These are phyloP conservation scores for Serendipita vermifera DNA, from an alignment of 768 basidiomycete species.

Conservation along the genomic window DNA sequence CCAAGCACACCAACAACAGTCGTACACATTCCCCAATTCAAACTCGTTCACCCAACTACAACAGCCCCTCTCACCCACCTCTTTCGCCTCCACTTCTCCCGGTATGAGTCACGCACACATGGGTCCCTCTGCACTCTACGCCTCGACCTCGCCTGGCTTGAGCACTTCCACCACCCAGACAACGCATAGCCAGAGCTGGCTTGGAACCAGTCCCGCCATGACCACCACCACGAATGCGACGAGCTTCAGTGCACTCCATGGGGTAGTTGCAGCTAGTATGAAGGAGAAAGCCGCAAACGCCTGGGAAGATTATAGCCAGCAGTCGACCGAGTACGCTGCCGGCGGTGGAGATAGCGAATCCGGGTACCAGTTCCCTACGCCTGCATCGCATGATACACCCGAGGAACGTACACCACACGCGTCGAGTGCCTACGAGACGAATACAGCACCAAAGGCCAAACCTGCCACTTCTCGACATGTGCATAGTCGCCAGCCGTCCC, in stretches of 20 bases:
- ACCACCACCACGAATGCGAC: neutral
- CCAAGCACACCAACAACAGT: neutral
- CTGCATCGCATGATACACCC: too few relatives aligned
- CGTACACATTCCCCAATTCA: neutral
- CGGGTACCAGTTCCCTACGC: neutral
- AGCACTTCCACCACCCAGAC: neutral
- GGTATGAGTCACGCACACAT: too few relatives aligned
- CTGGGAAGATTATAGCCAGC: too few relatives aligned
- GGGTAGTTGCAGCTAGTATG: too few relatives aligned
- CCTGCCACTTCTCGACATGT: too few relatives aligned
- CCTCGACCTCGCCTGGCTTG: conserved; percentile 3
- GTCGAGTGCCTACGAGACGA: too few relatives aligned
- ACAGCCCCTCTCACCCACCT: neutral
- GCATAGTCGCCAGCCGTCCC: too few relatives aligned
- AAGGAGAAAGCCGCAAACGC: too few relatives aligned
- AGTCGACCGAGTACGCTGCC: too few relatives aligned
- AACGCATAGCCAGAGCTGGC: neutral
- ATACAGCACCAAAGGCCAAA: too few relatives aligned
- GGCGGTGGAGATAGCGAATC: too few relatives aligned
- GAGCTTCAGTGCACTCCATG: neutral
- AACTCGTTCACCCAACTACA: neutral
- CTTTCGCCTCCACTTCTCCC: neutral
- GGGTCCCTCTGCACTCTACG: neutral
- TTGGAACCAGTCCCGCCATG: neutral
- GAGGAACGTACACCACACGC: too few relatives aligned